These are phyloP conservation scores for Fomitopsis serialis DNA, from an alignment of 768 basidiomycete genomes.

Conservation along the genomic window DNA sequence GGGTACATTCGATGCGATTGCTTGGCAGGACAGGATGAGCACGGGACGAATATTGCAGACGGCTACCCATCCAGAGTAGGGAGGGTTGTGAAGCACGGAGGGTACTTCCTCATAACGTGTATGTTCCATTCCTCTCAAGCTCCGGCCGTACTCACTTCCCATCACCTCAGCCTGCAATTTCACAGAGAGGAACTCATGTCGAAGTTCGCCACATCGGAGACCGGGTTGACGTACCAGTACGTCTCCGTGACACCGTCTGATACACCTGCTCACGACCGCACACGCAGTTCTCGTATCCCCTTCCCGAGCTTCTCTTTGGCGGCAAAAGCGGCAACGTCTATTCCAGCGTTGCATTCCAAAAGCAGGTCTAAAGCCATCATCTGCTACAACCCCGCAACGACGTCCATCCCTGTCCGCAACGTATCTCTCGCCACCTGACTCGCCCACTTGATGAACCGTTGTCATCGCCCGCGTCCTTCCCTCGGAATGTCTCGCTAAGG, in stretches of 20 bases:
- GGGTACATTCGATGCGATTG: conserved; percentile 87
- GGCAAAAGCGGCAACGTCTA: conserved; percentile 69
- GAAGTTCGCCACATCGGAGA: conserved; percentile 42
- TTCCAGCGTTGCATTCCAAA: conserved; percentile 69
- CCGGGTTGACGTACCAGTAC: conserved; percentile 61
- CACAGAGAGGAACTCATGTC: conserved; percentile 64
- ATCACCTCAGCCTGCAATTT: conserved; percentile 61
- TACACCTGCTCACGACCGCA: neutral
- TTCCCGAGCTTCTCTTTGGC: conserved; percentile 74
- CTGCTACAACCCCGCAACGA: conserved; percentile 32
- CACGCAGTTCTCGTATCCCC: conserved; percentile 59
- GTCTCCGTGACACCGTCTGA: conserved; percentile 1
- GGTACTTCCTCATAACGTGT: conserved; percentile 79
- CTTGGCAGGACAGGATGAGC: conserved; percentile 56
- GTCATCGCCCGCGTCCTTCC: conserved; percentile 29
- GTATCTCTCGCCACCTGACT: conserved; percentile 63
- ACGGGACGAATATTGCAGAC: conserved; percentile 47
- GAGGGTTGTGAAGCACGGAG: conserved; percentile 57
- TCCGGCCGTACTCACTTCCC: neutral
- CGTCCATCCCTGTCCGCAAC: conserved; percentile 56
- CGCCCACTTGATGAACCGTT: conserved; percentile 58
- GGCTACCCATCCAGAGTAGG: conserved; percentile 56
- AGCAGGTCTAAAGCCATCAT: conserved; percentile 12
- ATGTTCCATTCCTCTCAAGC: conserved; percentile 20
- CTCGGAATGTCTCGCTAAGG: conserved; percentile 41